phyloP scores from a whole-genome alignment of 768 basidiomycete genomes.

The Mycena amicta region DNA sequence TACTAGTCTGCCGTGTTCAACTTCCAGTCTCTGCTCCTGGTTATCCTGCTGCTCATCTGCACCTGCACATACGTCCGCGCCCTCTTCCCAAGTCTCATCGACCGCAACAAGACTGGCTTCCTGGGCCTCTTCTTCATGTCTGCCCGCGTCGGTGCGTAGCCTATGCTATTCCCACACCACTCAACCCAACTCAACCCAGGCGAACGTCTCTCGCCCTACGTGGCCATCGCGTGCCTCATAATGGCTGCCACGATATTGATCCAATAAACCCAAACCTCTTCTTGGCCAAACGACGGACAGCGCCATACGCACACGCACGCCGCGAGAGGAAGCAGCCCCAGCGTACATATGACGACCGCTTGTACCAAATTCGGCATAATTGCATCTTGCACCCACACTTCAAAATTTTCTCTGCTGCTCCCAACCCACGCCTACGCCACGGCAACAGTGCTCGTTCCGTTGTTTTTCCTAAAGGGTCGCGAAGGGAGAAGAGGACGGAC shows the following conservation, averaged over 20 bases:
- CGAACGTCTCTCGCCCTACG: constrained; percentile 94
- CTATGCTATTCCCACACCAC: neutral
- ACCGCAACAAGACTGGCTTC: constrained; percentile 94
- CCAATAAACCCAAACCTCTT: constrained; percentile 4
- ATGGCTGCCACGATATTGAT: constrained; percentile 79
- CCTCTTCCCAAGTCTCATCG: constrained; percentile 86
- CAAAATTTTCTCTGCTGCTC: neutral
- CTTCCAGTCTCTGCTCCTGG: constrained; percentile 92
- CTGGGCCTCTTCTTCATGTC: constrained; percentile 93
- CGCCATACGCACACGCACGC: too few species aligned
- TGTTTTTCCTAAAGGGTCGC: too few species aligned
- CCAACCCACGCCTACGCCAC: neutral
- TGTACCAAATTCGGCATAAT: neutral
- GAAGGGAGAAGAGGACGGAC: too few species aligned
- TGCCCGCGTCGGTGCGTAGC: constrained; percentile 87
- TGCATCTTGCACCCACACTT: neutral
- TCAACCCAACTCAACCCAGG: constrained; percentile 48
- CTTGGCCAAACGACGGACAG: neutral
- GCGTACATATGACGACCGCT: too few species aligned
- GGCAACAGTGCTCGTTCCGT: too few species aligned
- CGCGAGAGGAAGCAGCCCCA: too few species aligned
- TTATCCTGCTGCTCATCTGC: constrained; percentile 91
- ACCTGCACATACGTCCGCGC: constrained; percentile 96
- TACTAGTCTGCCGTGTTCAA: constrained; percentile 92
- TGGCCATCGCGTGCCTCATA: constrained; percentile 86